These are phyloP conservation scores for Fusarium longipes DNA, from an alignment of 2,329 filamentous ascomycete species.

Conservation along the genomic window DNA sequence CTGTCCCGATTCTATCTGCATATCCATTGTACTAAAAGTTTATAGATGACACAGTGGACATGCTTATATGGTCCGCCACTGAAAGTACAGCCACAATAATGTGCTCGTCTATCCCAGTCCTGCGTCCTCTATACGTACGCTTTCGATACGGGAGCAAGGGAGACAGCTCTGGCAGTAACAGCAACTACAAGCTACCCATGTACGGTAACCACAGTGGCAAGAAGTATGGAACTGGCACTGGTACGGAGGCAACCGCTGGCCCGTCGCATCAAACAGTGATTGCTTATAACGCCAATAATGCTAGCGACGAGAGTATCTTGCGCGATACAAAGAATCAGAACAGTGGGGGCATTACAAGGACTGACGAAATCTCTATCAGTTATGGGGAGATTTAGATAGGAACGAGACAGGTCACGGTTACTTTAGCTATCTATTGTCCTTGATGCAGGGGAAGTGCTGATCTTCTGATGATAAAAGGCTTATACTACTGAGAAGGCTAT, in stretches of 20 bases:
- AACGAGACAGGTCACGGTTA: no score
- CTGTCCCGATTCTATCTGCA: fast-evolving
- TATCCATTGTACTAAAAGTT: neutral
- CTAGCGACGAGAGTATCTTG: constrained; percentile 32
- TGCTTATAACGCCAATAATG: constrained; percentile 18
- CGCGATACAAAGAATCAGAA: constrained; percentile 19
- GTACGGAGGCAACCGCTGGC: neutral
- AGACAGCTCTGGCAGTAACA: neutral
- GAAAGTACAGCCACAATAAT: constrained; percentile 34
- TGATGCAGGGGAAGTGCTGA: no score
- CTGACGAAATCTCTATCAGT: constrained; percentile 22
- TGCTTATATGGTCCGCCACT: constrained; percentile 35
- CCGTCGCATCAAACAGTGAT: neutral
- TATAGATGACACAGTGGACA: constrained; percentile 21
- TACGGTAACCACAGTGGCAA: constrained; percentile 23
- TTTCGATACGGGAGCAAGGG: constrained; percentile 26
- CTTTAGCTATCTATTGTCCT: no score
- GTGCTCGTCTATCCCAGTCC: constrained; percentile 27
- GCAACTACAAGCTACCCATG: constrained; percentile 19
- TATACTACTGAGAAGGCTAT: no score
- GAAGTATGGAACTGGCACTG: constrained; percentile 11
- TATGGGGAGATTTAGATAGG: neutral
- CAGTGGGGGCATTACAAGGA: constrained; percentile 11
- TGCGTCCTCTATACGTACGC: constrained; percentile 26
- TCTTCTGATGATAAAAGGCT: no score